Evolutionary conservation across 495 filamentous ascomycete genomes (phyloP), one percentile per base, ranked within the genome.

Genomic region (Achaetomiella virescens): DNA sequence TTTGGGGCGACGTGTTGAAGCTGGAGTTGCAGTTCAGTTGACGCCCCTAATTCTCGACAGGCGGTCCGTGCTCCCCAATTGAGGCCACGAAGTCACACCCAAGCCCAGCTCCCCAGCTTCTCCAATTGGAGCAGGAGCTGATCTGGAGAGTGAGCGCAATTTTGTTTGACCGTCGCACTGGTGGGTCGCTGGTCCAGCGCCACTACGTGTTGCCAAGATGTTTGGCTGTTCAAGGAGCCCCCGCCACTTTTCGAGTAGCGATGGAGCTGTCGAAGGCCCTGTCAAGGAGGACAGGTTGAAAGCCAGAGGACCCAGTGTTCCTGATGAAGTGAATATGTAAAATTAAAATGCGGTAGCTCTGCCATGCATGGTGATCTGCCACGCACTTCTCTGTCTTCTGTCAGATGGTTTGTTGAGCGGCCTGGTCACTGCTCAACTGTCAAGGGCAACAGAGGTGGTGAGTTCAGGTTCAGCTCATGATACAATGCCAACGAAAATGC

Each of bases 81-180:
- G 66, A 70, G 68, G 68, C 68, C 68, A 69, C 65, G 66, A 60
- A 68, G 62, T 64, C 61, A 61, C 51, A 65, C n/a, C n/a, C n/a
- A n/a, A n/a, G 62, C 43, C 25, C 35, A 24, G 41, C 18, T 10
- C 44, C 44, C 44, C 33, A 29, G 44, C 20, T 37, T 44, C 38
- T 38, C 36, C 36, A 38, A 38, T 12, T 12, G 36, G 36, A 14
- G 11, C 36, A 38, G 3, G 36, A 12, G 3, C 36, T 12, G 15
- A 33, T 11, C 31, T 33, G 31, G 31, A 33, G 11, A 11, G 6
- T 33, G 6, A n/a, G n/a, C 51, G 51, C 42, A 54, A 54, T 54
- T 54, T 54, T 47, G 52, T 54, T 54, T 29, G 42, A 21, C 52
- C 52, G 52, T 31, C 27, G 33, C 31, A 14, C 18, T 7, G 20